These are phyloP conservation scores for Plasmodium gonderi DNA, from an alignment of 169 alveolate genomes.

Conservation along the genomic window DNA sequence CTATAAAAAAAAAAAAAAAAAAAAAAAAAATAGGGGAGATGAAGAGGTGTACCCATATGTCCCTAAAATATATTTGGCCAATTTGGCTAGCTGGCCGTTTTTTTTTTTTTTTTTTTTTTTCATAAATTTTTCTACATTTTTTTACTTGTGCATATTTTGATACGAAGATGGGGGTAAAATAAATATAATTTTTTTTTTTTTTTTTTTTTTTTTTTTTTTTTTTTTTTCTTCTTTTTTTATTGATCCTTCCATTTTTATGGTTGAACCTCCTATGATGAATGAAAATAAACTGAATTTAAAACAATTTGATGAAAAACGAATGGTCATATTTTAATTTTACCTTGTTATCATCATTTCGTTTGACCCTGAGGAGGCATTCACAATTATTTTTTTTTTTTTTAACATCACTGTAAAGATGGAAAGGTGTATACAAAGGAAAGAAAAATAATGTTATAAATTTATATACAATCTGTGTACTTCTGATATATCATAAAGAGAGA, in stretches of 20 bases:
- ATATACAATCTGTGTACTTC: too few species aligned
- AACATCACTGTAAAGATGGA: background rate
- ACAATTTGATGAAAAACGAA: slow-evolving; percentile 52
- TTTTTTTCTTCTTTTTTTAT: slow-evolving; percentile 47
- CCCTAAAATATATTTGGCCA: background rate
- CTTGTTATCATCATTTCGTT: slow-evolving; percentile 62
- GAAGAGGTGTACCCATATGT: background rate
- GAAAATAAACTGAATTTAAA: slow-evolving; percentile 13
- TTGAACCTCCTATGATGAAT: slow-evolving; percentile 76
- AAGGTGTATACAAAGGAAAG: background rate
- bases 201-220: slow-evolving; percentile 39
- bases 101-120: background rate
- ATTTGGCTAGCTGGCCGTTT: background rate
- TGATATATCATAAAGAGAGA: too few species aligned
- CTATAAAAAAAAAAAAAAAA: background rate
- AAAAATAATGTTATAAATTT: too few species aligned
- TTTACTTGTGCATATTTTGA: background rate
- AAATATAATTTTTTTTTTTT: slow-evolving; percentile 13
- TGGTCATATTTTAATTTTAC: slow-evolving; percentile 30
- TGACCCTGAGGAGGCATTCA: slow-evolving; percentile 77
- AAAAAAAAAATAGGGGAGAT: background rate
- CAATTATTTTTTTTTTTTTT: background rate
- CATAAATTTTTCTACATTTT: background rate
- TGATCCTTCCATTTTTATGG: slow-evolving; percentile 77
- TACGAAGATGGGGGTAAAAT: background rate